Evolutionary conservation across 1,139 yeast genomes (phyloP).

Genomic region (Trichomonascaceae sp.): DNA sequence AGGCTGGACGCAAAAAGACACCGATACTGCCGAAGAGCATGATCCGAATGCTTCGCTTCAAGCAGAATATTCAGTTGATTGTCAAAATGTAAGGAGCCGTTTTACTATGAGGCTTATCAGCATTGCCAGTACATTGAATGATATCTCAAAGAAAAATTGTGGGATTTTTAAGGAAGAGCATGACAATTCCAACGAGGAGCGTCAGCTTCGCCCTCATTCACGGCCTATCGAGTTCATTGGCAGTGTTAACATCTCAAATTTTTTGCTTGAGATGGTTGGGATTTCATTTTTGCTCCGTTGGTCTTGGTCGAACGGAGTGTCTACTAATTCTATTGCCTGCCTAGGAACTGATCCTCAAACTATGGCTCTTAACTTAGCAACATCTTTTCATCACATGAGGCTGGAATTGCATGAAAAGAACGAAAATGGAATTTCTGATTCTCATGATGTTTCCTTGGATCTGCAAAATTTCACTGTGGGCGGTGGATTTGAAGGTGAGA

Average conservation of each 20-base stretch:
- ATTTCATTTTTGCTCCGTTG: background rate
- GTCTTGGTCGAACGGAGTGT: background rate
- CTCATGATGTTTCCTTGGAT: background rate
- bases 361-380: background rate
- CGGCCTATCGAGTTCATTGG: background rate
- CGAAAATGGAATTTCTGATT: background rate
- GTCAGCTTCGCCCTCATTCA: background rate
- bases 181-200: background rate
- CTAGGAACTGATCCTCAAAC: background rate
- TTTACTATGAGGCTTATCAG: constrained; percentile 19
- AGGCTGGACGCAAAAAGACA: constrained; percentile 13
- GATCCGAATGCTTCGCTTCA: background rate
- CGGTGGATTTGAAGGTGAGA: background rate
- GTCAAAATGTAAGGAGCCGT: constrained; percentile 20
- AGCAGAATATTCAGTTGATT: constrained; percentile 9
- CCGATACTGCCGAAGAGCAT: background rate
- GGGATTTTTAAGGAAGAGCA: background rate
- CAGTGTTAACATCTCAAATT: background rate
- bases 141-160: background rate
- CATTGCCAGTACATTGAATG: constrained; percentile 13
- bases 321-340: background rate
- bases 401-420: background rate
- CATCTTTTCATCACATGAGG: background rate
- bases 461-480: background rate
- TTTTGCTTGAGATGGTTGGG: background rate